Percentiles rank a stretch among this genome's conserved stretches.
Conservation (phyloP, 805 yeast species). For the Teunomyces kruisii region DNA sequence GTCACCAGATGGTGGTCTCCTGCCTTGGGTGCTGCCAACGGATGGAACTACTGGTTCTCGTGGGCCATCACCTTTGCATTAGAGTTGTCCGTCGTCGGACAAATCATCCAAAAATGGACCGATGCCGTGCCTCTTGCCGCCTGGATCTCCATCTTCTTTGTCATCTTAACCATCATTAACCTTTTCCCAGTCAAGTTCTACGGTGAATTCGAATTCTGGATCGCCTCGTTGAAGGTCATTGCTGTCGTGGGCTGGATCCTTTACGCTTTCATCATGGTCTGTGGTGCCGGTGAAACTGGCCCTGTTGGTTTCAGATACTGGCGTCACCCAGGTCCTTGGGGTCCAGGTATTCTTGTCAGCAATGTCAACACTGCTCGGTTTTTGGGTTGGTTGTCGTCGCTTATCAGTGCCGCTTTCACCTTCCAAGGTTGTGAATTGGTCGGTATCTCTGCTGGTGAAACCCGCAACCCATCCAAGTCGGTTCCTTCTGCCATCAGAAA, state of each 20-base stretch:
- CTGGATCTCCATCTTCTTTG: constrained; percentile 70
- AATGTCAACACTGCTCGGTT: constrained; percentile 56
- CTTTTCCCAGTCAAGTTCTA: constrained; percentile 67
- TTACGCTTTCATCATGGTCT: constrained; percentile 67
- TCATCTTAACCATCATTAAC: constrained; percentile 52
- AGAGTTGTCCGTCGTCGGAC: constrained; percentile 72
- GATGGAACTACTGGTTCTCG: constrained; percentile 74
- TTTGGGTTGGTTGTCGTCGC: constrained; percentile 67
- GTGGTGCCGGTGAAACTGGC: constrained; percentile 70
- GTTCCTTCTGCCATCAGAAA: constrained; percentile 73
- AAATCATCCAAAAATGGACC: constrained; percentile 65
- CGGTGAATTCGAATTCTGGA: constrained; percentile 78
- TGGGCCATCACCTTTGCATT: constrained; percentile 78
- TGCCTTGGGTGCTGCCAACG: constrained; percentile 71
- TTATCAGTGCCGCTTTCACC: constrained; percentile 75
- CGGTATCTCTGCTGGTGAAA: constrained; percentile 76
- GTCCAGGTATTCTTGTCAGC: constrained; percentile 56
- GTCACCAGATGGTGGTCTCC: constrained; percentile 67
- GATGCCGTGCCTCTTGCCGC: constrained; percentile 66
- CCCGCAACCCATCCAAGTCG: constrained; percentile 64
- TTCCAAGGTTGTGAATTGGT: constrained; percentile 78
- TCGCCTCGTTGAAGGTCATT: constrained; percentile 62
- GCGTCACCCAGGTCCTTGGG: constrained; percentile 79
- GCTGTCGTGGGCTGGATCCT: constrained; percentile 72
- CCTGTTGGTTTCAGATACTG: constrained; percentile 79